These are phyloP conservation scores for Tolypocladium guangdongense DNA, from an alignment of 2,329 filamentous ascomycete species.

Conservation along the genomic window DNA sequence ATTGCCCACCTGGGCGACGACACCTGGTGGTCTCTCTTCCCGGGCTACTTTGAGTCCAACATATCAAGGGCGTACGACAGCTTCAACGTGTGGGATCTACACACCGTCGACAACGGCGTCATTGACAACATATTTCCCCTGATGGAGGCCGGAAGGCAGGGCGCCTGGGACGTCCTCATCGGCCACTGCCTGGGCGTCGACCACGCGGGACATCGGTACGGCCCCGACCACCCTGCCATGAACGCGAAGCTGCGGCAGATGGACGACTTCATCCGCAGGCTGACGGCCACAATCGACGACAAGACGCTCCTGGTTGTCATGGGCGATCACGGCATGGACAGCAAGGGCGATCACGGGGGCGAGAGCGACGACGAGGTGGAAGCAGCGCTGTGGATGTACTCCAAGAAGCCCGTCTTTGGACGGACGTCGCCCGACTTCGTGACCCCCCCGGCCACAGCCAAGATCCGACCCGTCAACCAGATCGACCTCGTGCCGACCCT, in stretches of 20 bases:
- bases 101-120: constrained; percentile 94
- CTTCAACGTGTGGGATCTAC: constrained; percentile 96
- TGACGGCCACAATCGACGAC: constrained; percentile 67
- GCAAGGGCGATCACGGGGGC: constrained; percentile 94
- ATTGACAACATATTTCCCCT: constrained; percentile 83
- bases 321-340: constrained; percentile 99
- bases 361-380: constrained; percentile 95
- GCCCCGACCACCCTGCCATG: constrained; percentile 89
- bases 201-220: constrained; percentile 93
- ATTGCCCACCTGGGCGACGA: constrained; percentile 96
- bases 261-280: constrained; percentile 64
- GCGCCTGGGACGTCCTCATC: constrained; percentile 86
- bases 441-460: constrained; percentile 58
- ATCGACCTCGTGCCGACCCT: constrained; percentile 94
- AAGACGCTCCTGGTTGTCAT: constrained; percentile 85
- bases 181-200: constrained; percentile 93
- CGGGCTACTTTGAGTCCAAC: constrained; percentile 80
- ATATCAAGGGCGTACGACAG: constrained; percentile 88
- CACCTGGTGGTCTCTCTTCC: constrained; percentile 91
- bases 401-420: constrained; percentile 76
- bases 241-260: constrained; percentile 82
- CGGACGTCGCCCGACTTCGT: constrained; percentile 51
- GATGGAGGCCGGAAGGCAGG: constrained; percentile 50
- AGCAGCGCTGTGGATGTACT: constrained; percentile 97
- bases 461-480: constrained; percentile 65